Evolutionary conservation across 768 basidiomycete species (phyloP).

Genomic region (Termitomyces eurrhizus): DNA sequence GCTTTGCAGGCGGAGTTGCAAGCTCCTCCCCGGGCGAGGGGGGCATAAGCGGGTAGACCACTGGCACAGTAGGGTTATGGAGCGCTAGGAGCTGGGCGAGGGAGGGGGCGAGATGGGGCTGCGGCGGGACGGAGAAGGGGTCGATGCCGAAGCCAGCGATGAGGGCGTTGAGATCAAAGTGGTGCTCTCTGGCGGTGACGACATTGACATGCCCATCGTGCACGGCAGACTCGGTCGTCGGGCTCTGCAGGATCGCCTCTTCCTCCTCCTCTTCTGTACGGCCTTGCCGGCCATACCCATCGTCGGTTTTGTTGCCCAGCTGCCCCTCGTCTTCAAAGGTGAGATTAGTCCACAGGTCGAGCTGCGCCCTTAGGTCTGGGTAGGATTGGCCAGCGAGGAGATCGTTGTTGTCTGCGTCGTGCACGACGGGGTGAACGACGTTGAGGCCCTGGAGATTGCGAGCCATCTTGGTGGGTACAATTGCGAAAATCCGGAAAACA

Average conservation of each 20-base stretch:
- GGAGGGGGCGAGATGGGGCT: constrained; percentile 37
- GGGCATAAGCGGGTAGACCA: constrained; percentile 20
- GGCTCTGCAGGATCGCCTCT: constrained; percentile 24
- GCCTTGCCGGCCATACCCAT: constrained; percentile 32
- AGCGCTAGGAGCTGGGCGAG: constrained; percentile 69
- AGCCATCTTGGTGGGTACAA: constrained; percentile 38
- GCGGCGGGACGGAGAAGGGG: constrained; percentile 33
- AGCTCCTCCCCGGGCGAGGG: constrained; percentile 23
- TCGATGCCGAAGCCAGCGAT: constrained; percentile 39
- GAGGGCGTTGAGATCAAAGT: constrained; percentile 37
- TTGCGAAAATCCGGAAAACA: neutral
- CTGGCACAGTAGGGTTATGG: constrained; percentile 25
- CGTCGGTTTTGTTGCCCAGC: constrained; percentile 27
- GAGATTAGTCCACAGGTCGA: constrained; percentile 82
- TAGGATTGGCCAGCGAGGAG: constrained; percentile 60
- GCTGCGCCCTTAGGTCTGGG: constrained; percentile 73
- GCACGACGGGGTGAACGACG: constrained; percentile 57
- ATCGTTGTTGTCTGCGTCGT: constrained; percentile 45
- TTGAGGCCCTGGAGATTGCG: constrained; percentile 78
- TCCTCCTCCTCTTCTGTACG: constrained; percentile 46
- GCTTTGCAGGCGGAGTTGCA: constrained; percentile 38
- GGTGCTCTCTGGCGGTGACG: constrained; percentile 39
- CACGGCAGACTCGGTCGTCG: constrained; percentile 36
- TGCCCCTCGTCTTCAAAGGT: constrained; percentile 74
- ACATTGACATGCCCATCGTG: constrained; percentile 59